Evolutionary conservation across 352 stramenopile species (phyloP).

Genomic region (Phytopythium mirpurense): DNA sequence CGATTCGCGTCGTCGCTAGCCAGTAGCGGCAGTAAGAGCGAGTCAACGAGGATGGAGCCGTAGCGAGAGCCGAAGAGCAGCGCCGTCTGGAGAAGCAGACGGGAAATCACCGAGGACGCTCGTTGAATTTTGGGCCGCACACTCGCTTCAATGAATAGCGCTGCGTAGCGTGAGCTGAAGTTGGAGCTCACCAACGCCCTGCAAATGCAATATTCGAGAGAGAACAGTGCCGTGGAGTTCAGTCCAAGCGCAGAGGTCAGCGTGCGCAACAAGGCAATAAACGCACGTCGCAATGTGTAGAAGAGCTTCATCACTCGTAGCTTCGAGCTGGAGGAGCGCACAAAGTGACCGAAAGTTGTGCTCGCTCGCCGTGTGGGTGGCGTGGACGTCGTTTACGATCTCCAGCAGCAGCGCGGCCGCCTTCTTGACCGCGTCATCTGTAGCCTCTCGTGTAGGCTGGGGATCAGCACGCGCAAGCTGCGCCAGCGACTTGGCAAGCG

Average conservation of each 20-base stretch:
- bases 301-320: conserved; percentile 54
- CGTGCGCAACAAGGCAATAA: too few species aligned
- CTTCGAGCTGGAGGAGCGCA: conserved; percentile 31
- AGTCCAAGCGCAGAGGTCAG: too few species aligned
- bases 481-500: conserved; percentile 39
- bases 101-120: conserved; percentile 67
- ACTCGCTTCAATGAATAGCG: conserved; percentile 48
- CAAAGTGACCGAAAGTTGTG: conserved; percentile 43
- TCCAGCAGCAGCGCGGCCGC: conserved; percentile 41
- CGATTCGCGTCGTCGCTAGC: conserved; percentile 8
- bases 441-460: conserved; percentile 15
- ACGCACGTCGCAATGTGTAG: conserved; percentile 47
- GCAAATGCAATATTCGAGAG: not conserved
- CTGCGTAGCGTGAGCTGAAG: conserved; percentile 66
- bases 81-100: conserved; percentile 54
- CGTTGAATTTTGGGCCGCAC: conserved; percentile 50
- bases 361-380: conserved; percentile 52
- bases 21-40: conserved; percentile 50
- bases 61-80: conserved; percentile 52
- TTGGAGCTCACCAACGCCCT: conserved; percentile 57
- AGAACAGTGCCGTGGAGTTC: too few species aligned
- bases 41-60: conserved; percentile 32
- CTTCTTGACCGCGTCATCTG: conserved; percentile 20
- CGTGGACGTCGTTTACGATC: conserved; percentile 55
- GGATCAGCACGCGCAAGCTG: conserved; percentile 30